A percentile compares a stretch with the other conserved stretches of the same genome.
phyloP scores from a whole-genome alignment of 2,329 filamentous ascomycete genomes.

The Stemphylium lycopersici region DNA sequence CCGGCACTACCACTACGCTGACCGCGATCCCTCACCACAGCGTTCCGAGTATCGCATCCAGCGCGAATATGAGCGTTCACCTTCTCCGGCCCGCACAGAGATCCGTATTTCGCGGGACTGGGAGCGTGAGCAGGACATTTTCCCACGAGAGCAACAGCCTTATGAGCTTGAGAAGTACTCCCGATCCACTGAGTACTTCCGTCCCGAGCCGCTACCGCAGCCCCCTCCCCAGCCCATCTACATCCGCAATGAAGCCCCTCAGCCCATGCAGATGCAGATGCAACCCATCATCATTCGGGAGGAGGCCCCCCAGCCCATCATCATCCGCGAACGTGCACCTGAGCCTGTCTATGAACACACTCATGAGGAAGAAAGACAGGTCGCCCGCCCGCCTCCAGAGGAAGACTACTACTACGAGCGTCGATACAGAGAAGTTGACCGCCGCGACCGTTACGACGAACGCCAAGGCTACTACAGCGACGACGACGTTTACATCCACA shows the following conservation, averaged over 20 bases:
- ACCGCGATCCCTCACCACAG: slow-evolving; percentile 51
- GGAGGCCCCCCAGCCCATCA: slow-evolving; percentile 49
- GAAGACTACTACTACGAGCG: slow-evolving; percentile 69
- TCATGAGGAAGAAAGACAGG: slow-evolving; percentile 60
- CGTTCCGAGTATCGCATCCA: slow-evolving; percentile 59
- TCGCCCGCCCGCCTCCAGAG: slow-evolving; percentile 56
- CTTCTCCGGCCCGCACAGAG: slow-evolving; percentile 52
- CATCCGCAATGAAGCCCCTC: slow-evolving; percentile 56
- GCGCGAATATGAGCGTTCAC: slow-evolving; percentile 56
- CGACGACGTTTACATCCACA: slow-evolving; percentile 66
- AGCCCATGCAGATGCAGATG: slow-evolving; percentile 56
- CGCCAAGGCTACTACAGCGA: slow-evolving; percentile 62
- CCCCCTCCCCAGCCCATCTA: slow-evolving; percentile 53
- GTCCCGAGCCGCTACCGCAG: slow-evolving; percentile 48
- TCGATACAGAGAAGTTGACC: slow-evolving; percentile 60
- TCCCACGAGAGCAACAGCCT: slow-evolving; percentile 36
- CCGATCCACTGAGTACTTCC: slow-evolving; percentile 59
- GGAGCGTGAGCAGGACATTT: slow-evolving; percentile 39
- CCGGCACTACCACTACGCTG: slow-evolving; percentile 47
- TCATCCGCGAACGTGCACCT: slow-evolving; percentile 52
- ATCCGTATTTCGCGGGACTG: slow-evolving; percentile 41
- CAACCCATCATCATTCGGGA: slow-evolving; percentile 57
- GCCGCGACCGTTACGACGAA: slow-evolving; percentile 51
- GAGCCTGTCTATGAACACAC: slow-evolving; percentile 66
- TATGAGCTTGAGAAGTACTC: slow-evolving; percentile 58